Conservation (phyloP, 2,329 filamentous ascomycete species). For the Colletotrichum australisinense region DNA sequence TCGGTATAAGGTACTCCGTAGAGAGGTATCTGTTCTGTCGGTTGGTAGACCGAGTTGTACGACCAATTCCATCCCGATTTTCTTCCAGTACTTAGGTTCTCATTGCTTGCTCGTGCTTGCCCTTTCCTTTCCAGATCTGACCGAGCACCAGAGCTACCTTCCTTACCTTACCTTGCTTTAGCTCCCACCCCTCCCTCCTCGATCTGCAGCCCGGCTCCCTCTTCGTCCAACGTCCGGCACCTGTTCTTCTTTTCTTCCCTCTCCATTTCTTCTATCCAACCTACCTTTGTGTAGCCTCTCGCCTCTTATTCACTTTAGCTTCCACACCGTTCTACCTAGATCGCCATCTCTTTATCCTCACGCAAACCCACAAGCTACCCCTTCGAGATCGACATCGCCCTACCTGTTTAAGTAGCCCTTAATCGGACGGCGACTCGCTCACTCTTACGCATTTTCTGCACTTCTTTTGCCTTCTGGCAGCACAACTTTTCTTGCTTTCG, state of each 20-base stretch:
- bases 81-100: background rate
- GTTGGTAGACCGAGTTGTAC: background rate
- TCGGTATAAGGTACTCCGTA: background rate
- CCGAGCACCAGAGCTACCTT: background rate
- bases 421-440: background rate
- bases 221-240: background rate
- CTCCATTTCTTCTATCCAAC: background rate
- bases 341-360: background rate
- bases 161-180: background rate
- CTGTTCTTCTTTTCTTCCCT: background rate
- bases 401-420: background rate
- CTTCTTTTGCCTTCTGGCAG: background rate
- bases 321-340: background rate
- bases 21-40: background rate
- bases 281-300: background rate
- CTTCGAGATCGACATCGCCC: background rate
- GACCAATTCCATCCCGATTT: background rate
- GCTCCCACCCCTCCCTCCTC: constrained; percentile 1
- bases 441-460: background rate
- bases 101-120: background rate
- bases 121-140: background rate
- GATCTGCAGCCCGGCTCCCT: background rate
- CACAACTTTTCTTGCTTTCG: background rate
- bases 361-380: background rate
- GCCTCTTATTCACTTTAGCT: background rate